A percentile compares a stretch with the other conserved stretches of the same genome.
These are phyloP conservation scores for Salix exigua DNA, from an alignment of 345 rosid genomes.

Conservation along the genomic window DNA sequence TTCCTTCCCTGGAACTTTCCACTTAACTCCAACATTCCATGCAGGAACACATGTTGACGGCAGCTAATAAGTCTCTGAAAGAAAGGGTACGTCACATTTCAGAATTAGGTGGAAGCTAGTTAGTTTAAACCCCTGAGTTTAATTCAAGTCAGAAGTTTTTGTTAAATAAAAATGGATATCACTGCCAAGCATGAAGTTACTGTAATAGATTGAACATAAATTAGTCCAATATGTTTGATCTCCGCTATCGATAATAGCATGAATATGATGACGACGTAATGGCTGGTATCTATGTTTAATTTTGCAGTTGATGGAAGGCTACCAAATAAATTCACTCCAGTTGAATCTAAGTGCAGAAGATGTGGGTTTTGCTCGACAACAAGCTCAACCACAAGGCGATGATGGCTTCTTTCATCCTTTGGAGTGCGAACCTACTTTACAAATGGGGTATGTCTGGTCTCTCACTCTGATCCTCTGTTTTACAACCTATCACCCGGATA, in stretches of 20 bases:
- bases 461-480: background rate
- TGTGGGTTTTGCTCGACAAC: constrained; percentile 52
- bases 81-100: constrained; percentile 58
- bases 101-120: background rate
- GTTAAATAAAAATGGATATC: background rate
- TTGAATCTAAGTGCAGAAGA: constrained; percentile 66
- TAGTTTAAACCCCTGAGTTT: background rate
- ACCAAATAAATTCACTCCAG: constrained; percentile 61
- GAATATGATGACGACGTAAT: background rate
- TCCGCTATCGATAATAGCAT: background rate
- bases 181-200: background rate
- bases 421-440: constrained; percentile 85
- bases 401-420: constrained; percentile 76
- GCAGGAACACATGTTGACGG: constrained; percentile 73
- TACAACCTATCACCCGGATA: background rate
- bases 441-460: constrained; percentile 59
- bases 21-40: background rate
- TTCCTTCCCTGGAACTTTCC: background rate
- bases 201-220: background rate
- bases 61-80: constrained; percentile 71
- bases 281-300: background rate
- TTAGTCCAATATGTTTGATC: background rate
- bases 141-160: background rate
- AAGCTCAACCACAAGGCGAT: constrained; percentile 46
- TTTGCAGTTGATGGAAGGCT: constrained; percentile 84